Conservation (phyloP, 176 grass and related monocot species). For the Carex myosuroides region DNA sequence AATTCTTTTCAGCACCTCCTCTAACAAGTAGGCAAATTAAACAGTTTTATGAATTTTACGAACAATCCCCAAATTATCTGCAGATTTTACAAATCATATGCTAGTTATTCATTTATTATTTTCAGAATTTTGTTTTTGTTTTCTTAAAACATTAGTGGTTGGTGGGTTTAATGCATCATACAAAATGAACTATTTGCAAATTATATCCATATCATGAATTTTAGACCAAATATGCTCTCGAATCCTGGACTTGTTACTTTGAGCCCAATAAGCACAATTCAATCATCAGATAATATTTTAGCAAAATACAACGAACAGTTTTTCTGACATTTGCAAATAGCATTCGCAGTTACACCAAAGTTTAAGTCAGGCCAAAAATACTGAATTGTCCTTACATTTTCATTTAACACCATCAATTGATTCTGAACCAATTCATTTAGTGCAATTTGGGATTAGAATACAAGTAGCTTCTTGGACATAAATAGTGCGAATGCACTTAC, state of each 20-base stretch:
- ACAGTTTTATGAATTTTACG: neutral
- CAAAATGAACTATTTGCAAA: neutral
- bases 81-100: neutral
- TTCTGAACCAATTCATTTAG: neutral
- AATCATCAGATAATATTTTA: neutral
- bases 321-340: neutral
- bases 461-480: neutral
- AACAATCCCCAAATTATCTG: neutral
- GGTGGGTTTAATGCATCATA: neutral
- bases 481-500: neutral
- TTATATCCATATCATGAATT: neutral
- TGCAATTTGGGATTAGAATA: neutral
- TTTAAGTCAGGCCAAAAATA: neutral
- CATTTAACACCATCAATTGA: neutral
- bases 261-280: neutral
- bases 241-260: neutral
- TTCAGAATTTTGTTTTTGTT: neutral
- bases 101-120: neutral
- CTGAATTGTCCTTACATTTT: neutral
- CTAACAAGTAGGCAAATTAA: neutral
- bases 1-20: neutral
- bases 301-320: neutral
- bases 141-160: neutral
- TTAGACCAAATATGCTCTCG: neutral
- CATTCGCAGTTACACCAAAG: neutral